A percentile compares a stretch with the other conserved stretches of the same genome.
phyloP scores from a whole-genome alignment of 148 eudicot species.

The Euryodendron excelsum region DNA sequence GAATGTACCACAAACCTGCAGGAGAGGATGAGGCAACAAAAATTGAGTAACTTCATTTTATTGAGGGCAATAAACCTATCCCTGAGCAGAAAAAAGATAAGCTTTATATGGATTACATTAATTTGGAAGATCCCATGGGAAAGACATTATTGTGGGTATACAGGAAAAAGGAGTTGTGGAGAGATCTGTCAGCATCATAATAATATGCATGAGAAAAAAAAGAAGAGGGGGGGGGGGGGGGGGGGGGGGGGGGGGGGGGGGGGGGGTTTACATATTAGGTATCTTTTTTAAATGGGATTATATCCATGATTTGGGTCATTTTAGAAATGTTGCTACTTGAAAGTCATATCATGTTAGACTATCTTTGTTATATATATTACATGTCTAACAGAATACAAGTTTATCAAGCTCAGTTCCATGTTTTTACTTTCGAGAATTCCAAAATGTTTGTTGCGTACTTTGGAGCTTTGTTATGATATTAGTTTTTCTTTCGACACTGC shows the following conservation, averaged over 20 bases:
- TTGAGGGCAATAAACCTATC: neutral
- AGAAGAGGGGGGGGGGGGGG: too few relatives aligned
- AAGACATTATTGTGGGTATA: neutral
- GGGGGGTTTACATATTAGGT: too few relatives aligned
- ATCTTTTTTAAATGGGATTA: neutral
- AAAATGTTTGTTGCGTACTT: neutral
- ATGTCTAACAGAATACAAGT: neutral
- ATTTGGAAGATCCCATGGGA: neutral
- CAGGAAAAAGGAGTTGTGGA: neutral
- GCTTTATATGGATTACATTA: neutral
- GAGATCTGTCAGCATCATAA: neutral
- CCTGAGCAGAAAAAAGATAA: neutral
- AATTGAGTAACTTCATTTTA: neutral
- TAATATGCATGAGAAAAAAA: neutral
- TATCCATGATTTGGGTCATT: neutral
- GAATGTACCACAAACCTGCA: neutral
- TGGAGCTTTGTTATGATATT: neutral
- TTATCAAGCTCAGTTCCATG: neutral
- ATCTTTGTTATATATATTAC: neutral
- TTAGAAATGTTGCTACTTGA: neutral
- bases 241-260: too few relatives aligned
- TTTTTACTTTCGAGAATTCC: neutral
- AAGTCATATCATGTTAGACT: neutral
- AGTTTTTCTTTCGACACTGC: neutral
- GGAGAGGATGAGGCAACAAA: neutral